Percentiles rank a stretch among this genome's conserved stretches.
Conservation (phyloP, 805 yeast species). For the Lipomyces yamadae region DNA sequence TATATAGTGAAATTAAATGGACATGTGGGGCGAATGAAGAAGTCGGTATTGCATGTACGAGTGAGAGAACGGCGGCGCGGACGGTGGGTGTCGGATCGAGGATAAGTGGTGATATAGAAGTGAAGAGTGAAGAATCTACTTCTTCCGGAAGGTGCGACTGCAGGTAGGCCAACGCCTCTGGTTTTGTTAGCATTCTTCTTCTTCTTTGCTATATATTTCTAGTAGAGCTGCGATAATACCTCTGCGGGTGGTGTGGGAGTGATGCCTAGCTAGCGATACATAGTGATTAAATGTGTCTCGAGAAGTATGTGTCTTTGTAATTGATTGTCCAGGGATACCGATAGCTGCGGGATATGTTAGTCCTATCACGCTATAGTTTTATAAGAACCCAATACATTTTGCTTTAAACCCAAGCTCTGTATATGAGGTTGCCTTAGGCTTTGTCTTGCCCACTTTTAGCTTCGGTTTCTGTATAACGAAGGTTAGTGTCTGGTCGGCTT, state of each 20-base stretch:
- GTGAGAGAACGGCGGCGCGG: constrained; percentile 60
- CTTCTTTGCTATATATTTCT: neutral
- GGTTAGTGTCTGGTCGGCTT: constrained; percentile 5
- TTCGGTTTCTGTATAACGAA: constrained; percentile 58
- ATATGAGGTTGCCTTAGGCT: constrained; percentile 68
- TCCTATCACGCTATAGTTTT: neutral
- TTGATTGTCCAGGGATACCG: constrained; percentile 50
- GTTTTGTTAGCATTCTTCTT: neutral
- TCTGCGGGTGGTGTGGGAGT: constrained; percentile 68
- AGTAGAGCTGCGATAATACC: constrained; percentile 44
- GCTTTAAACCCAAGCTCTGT: constrained; percentile 88
- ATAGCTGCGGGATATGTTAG: constrained; percentile 43
- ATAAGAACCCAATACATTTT: constrained; percentile 45
- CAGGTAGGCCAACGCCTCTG: constrained; percentile 59
- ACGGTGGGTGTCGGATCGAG: constrained; percentile 71
- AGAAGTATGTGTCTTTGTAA: constrained; percentile 36
- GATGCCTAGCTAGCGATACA: constrained; percentile 74
- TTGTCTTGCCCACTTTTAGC: constrained; percentile 85
- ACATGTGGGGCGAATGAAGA: constrained; percentile 45
- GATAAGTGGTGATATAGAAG: constrained; percentile 63
- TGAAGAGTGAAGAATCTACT: constrained; percentile 55
- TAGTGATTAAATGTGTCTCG: constrained; percentile 54
- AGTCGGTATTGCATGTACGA: constrained; percentile 40
- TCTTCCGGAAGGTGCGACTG: constrained; percentile 38
- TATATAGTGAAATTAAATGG: constrained; percentile 58